Evolutionary conservation across 192 early-diverging fungal species (phyloP).

Genomic region (Coemansia sp.): DNA sequence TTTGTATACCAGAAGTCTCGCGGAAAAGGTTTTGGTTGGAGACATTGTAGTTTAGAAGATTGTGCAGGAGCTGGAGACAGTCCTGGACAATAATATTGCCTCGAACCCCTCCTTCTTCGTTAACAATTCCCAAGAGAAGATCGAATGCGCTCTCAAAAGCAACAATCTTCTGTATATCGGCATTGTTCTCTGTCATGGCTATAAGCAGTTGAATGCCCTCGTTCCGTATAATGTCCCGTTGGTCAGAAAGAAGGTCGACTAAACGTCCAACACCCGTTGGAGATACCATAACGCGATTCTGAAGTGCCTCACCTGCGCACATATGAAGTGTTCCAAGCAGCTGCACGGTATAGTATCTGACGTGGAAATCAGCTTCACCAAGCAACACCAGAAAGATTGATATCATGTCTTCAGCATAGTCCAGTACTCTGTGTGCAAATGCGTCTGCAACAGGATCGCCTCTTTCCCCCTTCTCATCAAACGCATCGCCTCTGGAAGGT

Average conservation of each 20-base stretch:
- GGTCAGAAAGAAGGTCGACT: constrained; percentile 92
- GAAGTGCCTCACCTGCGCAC: constrained; percentile 59
- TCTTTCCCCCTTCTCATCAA: constrained; percentile 1
- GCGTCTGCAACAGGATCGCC: constrained; percentile 29
- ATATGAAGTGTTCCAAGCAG: constrained; percentile 75
- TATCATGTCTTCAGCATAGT: constrained; percentile 63
- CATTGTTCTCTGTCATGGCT: constrained; percentile 85
- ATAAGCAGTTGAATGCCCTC: constrained; percentile 92
- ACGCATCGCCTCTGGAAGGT: constrained; percentile 26
- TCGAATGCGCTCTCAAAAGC: constrained; percentile 99
- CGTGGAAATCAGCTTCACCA: constrained; percentile 91
- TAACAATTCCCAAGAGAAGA: constrained; percentile 79
- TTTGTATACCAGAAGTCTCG: constrained; percentile 91
- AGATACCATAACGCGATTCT: constrained; percentile 82
- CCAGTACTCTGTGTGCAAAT: constrained; percentile 42
- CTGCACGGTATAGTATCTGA: constrained; percentile 89
- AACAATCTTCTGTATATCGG: constrained; percentile 98
- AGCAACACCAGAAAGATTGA: constrained; percentile 82
- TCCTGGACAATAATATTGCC: constrained; percentile 95
- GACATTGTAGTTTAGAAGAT: constrained; percentile 92
- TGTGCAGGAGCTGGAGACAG: constrained; percentile 88
- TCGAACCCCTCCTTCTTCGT: constrained; percentile 87
- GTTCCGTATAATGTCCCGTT: constrained; percentile 94
- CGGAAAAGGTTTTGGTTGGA: constrained; percentile 99
- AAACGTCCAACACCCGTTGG: constrained; percentile 84